phyloP scores from a whole-genome alignment of 768 basidiomycete genomes.

The Boletus speciosus region DNA sequence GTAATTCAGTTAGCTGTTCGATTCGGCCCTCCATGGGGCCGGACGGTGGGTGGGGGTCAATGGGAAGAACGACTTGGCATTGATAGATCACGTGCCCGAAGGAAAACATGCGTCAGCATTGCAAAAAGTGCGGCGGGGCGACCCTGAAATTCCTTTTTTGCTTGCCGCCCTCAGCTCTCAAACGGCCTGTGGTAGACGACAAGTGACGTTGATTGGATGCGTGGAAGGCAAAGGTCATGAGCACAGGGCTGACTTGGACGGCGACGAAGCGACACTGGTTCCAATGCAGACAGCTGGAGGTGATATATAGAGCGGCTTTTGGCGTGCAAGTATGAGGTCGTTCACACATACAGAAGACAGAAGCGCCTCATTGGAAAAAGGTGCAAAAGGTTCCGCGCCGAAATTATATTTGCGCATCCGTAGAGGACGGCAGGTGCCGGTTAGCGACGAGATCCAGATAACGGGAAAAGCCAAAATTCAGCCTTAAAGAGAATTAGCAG shows the following conservation, averaged over 20 bases:
- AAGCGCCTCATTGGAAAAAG: conserved; percentile 8
- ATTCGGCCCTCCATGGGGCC: not conserved
- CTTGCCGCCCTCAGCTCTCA: not conserved
- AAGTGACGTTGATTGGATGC: conserved; percentile 1
- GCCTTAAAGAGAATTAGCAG: conserved; percentile 25
- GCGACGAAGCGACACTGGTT: not conserved
- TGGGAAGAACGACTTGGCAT: not conserved
- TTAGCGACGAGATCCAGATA: conserved; percentile 31
- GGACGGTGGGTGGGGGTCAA: conserved; percentile 3
- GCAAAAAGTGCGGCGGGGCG: not conserved
- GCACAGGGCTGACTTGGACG: not conserved
- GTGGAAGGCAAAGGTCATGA: not conserved
- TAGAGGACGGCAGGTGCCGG: conserved; percentile 28
- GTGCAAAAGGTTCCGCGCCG: conserved; percentile 29
- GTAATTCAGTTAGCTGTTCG: conserved; percentile 9
- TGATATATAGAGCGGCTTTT: conserved; percentile 14
- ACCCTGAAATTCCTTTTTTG: not conserved
- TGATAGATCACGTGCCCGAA: conserved; percentile 28
- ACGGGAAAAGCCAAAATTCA: conserved; percentile 34
- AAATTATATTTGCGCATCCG: conserved; percentile 30
- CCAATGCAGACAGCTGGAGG: conserved; percentile 1
- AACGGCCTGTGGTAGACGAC: not conserved
- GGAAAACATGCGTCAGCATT: not conserved
- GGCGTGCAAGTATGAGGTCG: conserved; percentile 5
- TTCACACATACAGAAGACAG: conserved; percentile 18